Evolutionary conservation across 2,329 filamentous ascomycete genomes (phyloP).

Genomic region (Trichoderma cornu-damae): DNA sequence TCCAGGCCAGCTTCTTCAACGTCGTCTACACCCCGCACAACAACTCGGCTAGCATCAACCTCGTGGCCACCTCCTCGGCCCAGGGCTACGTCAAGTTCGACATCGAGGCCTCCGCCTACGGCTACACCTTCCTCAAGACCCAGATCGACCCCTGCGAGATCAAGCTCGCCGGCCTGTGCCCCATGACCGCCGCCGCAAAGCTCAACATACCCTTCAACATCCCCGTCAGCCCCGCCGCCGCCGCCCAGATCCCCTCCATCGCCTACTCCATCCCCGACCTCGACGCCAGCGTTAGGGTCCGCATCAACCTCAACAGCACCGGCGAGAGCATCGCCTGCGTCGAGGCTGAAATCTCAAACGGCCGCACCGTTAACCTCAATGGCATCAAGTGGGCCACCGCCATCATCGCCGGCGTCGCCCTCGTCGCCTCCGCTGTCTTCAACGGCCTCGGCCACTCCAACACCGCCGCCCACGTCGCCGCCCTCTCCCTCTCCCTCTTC

Average conservation of each 20-base stretch:
- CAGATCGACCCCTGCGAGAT: slow-evolving; percentile 70
- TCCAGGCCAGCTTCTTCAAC: slow-evolving; percentile 85
- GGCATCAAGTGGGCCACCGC: slow-evolving; percentile 88
- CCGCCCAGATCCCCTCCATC: slow-evolving; percentile 69
- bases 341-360: slow-evolving; percentile 81
- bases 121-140: slow-evolving; percentile 63
- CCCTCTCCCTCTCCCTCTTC: slow-evolving; percentile 87
- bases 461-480: slow-evolving; percentile 88
- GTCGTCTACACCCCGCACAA: slow-evolving; percentile 75
- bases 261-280: slow-evolving; percentile 88
- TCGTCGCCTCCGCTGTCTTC: slow-evolving; percentile 80
- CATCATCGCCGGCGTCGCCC: slow-evolving; percentile 75
- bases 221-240: slow-evolving; percentile 49
- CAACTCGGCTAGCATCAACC: slow-evolving; percentile 64
- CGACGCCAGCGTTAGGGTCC: slow-evolving; percentile 77
- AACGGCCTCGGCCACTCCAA: slow-evolving; percentile 90
- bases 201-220: slow-evolving; percentile 71
- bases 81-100: slow-evolving; percentile 76
- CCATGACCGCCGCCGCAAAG: slow-evolving; percentile 73
- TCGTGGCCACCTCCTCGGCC: slow-evolving; percentile 76
- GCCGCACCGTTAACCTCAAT: slow-evolving; percentile 82
- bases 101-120: slow-evolving; percentile 73
- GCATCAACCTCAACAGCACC: slow-evolving; percentile 64
- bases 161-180: slow-evolving; percentile 72
- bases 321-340: slow-evolving; percentile 72